phyloP scores from a whole-genome alignment of 495 filamentous ascomycete genomes.

The Penicillium odoratum region DNA sequence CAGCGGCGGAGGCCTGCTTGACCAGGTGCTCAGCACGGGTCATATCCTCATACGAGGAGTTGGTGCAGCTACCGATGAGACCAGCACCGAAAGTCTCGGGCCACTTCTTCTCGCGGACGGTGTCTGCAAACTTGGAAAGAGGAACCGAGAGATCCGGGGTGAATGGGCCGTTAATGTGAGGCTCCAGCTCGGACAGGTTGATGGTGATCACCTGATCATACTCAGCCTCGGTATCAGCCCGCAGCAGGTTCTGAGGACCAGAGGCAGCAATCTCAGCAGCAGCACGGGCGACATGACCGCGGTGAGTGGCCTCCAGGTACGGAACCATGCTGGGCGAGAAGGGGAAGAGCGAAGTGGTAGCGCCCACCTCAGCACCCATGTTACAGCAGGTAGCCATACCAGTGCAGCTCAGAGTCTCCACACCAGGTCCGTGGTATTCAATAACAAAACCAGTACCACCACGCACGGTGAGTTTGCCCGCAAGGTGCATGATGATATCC shows the following conservation, averaged over 20 bases:
- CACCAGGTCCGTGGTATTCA: conserved; percentile 89
- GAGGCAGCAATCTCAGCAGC: conserved; percentile 37
- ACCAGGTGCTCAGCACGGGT: conserved; percentile 88
- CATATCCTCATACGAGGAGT: conserved; percentile 99
- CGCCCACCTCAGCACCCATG: conserved; percentile 93
- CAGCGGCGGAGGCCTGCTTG: conserved; percentile 82
- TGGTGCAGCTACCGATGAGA: conserved; percentile 96
- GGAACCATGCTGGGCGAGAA: conserved; percentile 68
- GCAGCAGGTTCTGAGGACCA: conserved; percentile 57
- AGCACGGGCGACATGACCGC: conserved; percentile 66
- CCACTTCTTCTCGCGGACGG: conserved; percentile 82
- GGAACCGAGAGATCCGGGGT: conserved; percentile 94
- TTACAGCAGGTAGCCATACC: conserved; percentile 93
- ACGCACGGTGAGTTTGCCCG: conserved; percentile 87
- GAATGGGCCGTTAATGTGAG: conserved; percentile 96
- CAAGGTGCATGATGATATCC: conserved; percentile 88
- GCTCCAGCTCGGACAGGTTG: conserved; percentile 85
- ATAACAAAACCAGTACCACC: conserved; percentile 94
- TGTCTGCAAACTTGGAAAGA: conserved; percentile 80
- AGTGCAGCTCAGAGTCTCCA: conserved; percentile 84
- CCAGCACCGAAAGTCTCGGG: conserved; percentile 87
- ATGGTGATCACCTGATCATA: conserved; percentile 95
- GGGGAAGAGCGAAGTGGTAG: conserved; percentile 93
- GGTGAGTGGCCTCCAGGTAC: conserved; percentile 83
- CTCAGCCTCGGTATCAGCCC: conserved; percentile 73